Conservation (phyloP, 2,329 filamentous ascomycete species). For the Drechslerella dactyloides region DNA sequence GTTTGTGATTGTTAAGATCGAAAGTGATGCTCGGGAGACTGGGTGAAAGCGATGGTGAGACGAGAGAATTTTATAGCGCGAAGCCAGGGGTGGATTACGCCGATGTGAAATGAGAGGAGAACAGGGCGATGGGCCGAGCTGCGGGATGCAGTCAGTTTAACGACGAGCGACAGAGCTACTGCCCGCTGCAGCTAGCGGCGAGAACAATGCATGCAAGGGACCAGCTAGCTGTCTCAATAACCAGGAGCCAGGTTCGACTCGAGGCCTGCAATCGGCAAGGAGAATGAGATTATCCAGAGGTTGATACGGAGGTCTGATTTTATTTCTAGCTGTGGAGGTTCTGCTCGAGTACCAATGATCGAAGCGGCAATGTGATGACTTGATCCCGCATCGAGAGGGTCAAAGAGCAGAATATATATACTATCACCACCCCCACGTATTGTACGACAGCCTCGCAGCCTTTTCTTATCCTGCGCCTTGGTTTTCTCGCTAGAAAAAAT, state of each 20-base stretch:
- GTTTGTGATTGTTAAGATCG: background rate
- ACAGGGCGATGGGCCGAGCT: background rate
- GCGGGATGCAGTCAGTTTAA: background rate
- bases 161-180: background rate
- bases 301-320: background rate
- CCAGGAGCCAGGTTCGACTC: background rate
- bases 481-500: background rate
- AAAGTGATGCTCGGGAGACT: background rate
- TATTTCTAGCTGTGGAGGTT: too few species aligned
- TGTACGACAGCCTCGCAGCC: background rate
- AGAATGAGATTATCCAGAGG: background rate
- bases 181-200: conserved; percentile 2
- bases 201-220: conserved; percentile 7
- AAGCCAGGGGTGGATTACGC: background rate
- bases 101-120: background rate
- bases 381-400: too few species aligned
- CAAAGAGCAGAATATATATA: too few species aligned
- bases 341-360: too few species aligned
- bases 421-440: too few species aligned
- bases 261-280: background rate
- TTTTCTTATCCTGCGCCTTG: background rate
- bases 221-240: background rate
- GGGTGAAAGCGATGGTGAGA: background rate
- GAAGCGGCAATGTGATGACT: too few species aligned
- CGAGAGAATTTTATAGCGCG: background rate